Evolutionary conservation across 1,139 yeast genomes (phyloP).

Genomic region (Saccharomyces hybrid): DNA sequence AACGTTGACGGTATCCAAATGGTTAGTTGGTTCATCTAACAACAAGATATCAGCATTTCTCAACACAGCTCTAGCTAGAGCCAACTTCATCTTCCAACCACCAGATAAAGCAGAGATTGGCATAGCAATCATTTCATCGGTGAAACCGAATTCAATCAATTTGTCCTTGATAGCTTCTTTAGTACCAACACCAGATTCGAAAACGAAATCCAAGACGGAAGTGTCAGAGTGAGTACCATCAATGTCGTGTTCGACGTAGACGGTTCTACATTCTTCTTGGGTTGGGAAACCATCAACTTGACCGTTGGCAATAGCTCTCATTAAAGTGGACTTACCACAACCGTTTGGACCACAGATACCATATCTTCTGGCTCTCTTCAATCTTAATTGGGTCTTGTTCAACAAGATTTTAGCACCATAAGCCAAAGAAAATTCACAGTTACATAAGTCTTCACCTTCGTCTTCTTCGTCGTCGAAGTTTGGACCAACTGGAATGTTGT

Average conservation of each 20-base stretch:
- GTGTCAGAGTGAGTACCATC: constrained; percentile 97
- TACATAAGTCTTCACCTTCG: constrained; percentile 99
- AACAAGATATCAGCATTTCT: constrained; percentile 96
- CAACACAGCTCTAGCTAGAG: constrained; percentile 98
- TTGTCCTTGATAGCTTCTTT: constrained; percentile 59
- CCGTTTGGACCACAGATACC: constrained; percentile 99
- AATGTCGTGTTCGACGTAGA: constrained; percentile 98
- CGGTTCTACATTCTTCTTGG: constrained; percentile 97
- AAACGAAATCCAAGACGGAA: constrained; percentile 83
- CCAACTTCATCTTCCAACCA: constrained; percentile 99
- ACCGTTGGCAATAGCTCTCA: constrained; percentile 99
- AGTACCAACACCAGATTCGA: constrained; percentile 78
- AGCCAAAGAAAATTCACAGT: constrained; percentile 99
- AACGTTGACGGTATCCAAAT: constrained; percentile 97
- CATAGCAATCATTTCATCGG: constrained; percentile 84
- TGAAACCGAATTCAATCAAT: constrained; percentile 83
- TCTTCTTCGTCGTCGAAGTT: constrained; percentile 97
- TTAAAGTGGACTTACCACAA: constrained; percentile 99
- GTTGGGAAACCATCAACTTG: constrained; percentile 99
- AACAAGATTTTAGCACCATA: constrained; percentile 99
- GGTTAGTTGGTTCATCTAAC: constrained; percentile 99
- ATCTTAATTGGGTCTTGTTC: constrained; percentile 98
- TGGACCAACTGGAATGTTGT: constrained; percentile 96
- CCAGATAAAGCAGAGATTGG: constrained; percentile 96
- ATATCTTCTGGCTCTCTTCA: constrained; percentile 98